Evolutionary conservation across 1,139 yeast species (phyloP), one percentile per base, ranked within the genome.

Genomic region (Candida smagusa): DNA sequence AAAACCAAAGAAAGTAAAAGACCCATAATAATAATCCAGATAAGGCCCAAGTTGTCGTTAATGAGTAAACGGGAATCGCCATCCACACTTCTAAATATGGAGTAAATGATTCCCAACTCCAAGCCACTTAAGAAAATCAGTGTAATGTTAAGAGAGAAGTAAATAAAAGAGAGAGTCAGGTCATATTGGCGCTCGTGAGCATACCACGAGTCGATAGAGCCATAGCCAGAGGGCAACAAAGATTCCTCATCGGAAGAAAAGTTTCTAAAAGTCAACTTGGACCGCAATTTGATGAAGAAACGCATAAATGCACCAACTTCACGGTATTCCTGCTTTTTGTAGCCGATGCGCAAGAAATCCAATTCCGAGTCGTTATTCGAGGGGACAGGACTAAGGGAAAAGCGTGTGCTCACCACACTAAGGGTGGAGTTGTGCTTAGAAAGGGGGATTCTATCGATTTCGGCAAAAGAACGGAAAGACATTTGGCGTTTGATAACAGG

Each of bases 111-210:
- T 3, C 76, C 77, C 23, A 65, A 49, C 43, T 67, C 72, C 25
- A 70, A 60, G n/a, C 74, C 73, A 9, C 70, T 58, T 11, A 69
- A 56, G 46, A 71, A 68, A 8, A 65, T 45, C 28, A 71, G 60
- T 16, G 65, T 50, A 31, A 67, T 52, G 35, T 59, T 59, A 29
- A 68, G 59, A 27, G 67, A 53, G 44, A 69, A 64, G 49, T 68
- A 68, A 35, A 68, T 56, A 43, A 61, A 60, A 16, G 74, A 52
- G 25, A 69, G 48, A 6, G 67, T 59, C 41, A 54, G 56, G 44
- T 69, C 74, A 45, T 65, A 68, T 42, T 68, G 67, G 12, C 44
- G 41, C 41, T 59, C 60, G 45, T 65, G 62, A 7, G 32, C 68
- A 42, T 64, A 61, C 27, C 65, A 54, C 7, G 71, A 63, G 44